Evolutionary conservation across 306 rosid species (phyloP).

Genomic region (Luffa acutangula): DNA sequence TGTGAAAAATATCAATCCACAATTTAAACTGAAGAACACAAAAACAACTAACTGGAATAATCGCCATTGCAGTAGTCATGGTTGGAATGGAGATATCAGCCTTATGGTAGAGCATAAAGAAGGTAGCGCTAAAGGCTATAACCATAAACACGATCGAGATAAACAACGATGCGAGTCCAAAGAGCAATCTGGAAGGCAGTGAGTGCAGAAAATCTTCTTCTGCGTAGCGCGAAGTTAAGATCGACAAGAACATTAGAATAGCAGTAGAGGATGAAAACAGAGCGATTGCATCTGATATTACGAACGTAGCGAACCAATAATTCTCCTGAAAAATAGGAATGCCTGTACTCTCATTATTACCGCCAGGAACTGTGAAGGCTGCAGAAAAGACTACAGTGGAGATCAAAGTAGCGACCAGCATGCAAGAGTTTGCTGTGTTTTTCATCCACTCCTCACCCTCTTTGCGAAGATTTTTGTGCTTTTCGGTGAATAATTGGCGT

Average conservation of each 20-base stretch:
- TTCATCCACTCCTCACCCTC: neutral
- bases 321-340: neutral
- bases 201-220: slow-evolving; percentile 4
- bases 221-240: slow-evolving; percentile 3
- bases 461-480: neutral
- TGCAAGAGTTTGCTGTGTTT: slow-evolving; percentile 4
- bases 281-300: neutral
- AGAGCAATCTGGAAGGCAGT: neutral
- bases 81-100: neutral
- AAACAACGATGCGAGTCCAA: neutral
- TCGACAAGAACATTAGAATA: neutral
- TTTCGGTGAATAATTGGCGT: neutral
- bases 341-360: neutral
- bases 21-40: neutral
- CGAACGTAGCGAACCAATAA: neutral
- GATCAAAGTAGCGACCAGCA: neutral
- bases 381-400: neutral
- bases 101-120: neutral
- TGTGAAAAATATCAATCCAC: neutral
- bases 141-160: slow-evolving; percentile 2
- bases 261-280: neutral
- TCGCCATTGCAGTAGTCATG: neutral
- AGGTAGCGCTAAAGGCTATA: neutral
- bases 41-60: slow-evolving; percentile 1
- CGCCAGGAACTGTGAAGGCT: neutral